Conservation (phyloP, 305 asterid genomes). For the Fraxinus dipetala region DNA sequence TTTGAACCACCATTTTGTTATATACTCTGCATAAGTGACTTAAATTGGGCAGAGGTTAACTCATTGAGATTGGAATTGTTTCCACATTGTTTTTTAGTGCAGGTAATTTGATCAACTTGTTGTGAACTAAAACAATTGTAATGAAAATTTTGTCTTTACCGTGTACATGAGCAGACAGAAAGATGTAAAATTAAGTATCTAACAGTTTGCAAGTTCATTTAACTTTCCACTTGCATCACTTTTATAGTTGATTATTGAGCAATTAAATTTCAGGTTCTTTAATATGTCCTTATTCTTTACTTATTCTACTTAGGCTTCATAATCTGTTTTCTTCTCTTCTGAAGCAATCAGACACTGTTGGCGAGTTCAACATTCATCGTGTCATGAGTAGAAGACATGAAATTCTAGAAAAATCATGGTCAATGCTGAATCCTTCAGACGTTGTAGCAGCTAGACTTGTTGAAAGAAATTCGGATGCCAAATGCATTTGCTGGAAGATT, state of each 20-base stretch:
- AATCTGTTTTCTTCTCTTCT: conserved; percentile 18
- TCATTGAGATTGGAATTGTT: neutral
- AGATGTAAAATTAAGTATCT: neutral
- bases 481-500: conserved; percentile 93
- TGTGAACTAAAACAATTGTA: neutral
- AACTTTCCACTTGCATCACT: neutral
- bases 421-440: conserved; percentile 75
- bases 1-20: neutral
- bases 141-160: neutral
- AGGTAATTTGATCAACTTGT: neutral
- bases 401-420: conserved; percentile 62
- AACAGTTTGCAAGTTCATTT: neutral
- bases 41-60: neutral
- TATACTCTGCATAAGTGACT: neutral
- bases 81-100: neutral
- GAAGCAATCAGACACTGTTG: conserved; percentile 49
- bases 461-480: conserved; percentile 54
- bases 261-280: conserved; percentile 1
- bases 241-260: neutral
- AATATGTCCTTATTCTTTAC: conserved; percentile 7
- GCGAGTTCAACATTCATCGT: conserved; percentile 56
- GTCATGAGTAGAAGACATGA: conserved; percentile 59
- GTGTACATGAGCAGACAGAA: neutral
- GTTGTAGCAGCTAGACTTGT: conserved; percentile 62
- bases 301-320: conserved; percentile 16